Evolutionary conservation across 2,329 filamentous ascomycete species (phyloP), one percentile per base, ranked within the genome.

Genomic region (Microcera coccophila): DNA sequence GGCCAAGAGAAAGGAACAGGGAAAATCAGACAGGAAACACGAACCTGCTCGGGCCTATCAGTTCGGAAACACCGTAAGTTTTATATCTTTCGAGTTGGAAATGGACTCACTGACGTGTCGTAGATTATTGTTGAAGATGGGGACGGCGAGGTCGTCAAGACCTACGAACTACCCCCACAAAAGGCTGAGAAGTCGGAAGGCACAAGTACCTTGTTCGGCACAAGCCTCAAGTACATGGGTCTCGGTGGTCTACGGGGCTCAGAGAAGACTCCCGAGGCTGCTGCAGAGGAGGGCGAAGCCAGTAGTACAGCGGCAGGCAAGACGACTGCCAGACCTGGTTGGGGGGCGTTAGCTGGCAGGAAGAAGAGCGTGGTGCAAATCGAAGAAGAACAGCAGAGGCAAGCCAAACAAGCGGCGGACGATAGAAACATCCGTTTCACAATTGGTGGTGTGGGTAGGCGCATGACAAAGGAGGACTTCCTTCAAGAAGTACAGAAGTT

Each of bases 111-210:
- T 70, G 58, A 71, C 56, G 12, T n/a, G 10, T 2, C 11, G 39
- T 15, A 87, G 70, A 88, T 94, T 51, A 91, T 94, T 60, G 85
- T 94, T 14, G 87, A 94, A 67, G 87, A 94, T 49, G 85, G 87
- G 62, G 84, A 90, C 54, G 87, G 87, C 33, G 88, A 94, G 62
- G 88, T 94, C 22, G 78, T 94, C 61, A 90, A 90, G 69, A 82
- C 87, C 43, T 90, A 90, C 60, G 83, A 90, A 50, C 76, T 91
- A 20, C 83, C 85, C 1, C 68, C 74, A 0, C 65, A 78, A 19
- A 79, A 74, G 49, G 46, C 38, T 1, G 54, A 50, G 4, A 31
- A 32, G 15, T 48, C 53, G 0, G 69, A 72, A 11, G 60, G 60
- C 14, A 62, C 54, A 15, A 62, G 54, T 16, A 67, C 65, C 33